phyloP scores from a whole-genome alignment of 306 rosid genomes.

The Parietaria judaica region DNA sequence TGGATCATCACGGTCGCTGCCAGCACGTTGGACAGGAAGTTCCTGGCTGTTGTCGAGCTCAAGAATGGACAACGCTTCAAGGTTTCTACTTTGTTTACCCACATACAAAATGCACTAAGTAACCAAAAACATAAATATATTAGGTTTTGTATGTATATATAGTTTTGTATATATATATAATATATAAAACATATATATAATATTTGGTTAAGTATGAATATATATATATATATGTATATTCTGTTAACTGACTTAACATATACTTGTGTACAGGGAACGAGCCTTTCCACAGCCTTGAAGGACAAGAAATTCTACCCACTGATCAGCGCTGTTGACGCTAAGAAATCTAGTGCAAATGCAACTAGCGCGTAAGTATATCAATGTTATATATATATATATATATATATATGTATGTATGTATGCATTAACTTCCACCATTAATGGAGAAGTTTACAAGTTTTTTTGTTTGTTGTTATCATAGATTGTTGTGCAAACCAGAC shows the following conservation, averaged over 20 bases:
- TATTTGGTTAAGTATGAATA: background rate
- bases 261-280: constrained; percentile 38
- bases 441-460: too few species aligned
- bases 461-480: constrained; percentile 5
- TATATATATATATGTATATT: background rate
- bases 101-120: too few species aligned
- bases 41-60: constrained; percentile 37
- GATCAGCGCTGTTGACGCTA: constrained; percentile 40
- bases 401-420: background rate
- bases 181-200: too few species aligned
- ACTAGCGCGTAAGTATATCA: constrained; percentile 38
- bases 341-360: constrained; percentile 7
- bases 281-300: constrained; percentile 32
- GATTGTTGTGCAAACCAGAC: constrained; percentile 28
- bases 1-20: constrained; percentile 76
- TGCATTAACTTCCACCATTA: too few species aligned
- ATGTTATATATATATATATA: background rate
- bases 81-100: constrained; percentile 15
- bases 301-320: constrained; percentile 44
- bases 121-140: too few species aligned
- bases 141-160: too few species aligned
- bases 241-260: background rate
- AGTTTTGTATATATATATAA: too few species aligned
- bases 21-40: constrained; percentile 56
- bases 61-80: constrained; percentile 30